phyloP scores from a whole-genome alignment of 148 eudicot species.

The Linanthus parryae region DNA sequence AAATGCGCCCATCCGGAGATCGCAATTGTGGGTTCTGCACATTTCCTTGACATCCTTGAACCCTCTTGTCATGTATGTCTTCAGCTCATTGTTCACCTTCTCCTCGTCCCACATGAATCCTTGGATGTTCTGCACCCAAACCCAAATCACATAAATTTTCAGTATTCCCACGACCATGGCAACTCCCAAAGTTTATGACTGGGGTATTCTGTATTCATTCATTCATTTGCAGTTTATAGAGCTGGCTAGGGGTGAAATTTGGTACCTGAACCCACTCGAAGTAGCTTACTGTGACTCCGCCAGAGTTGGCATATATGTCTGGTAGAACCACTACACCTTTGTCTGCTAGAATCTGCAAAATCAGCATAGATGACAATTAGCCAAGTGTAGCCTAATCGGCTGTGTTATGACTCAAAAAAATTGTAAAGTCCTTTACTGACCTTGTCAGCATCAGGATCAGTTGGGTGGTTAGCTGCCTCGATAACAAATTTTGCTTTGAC shows the following conservation, averaged over 20 bases:
- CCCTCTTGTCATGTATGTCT: constrained; percentile 72
- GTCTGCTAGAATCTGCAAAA: constrained; percentile 68
- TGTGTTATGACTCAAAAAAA: neutral
- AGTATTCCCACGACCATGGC: too few species aligned
- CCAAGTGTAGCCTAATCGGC: neutral
- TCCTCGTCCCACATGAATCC: constrained; percentile 99
- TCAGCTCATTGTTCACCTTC: constrained; percentile 80
- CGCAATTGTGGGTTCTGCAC: constrained; percentile 86
- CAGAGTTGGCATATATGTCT: constrained; percentile 92
- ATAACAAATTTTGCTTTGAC: constrained; percentile 87
- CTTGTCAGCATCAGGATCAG: constrained; percentile 99
- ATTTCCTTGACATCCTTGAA: constrained; percentile 74
- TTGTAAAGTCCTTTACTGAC: constrained; percentile 21
- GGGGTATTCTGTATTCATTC: too few species aligned
- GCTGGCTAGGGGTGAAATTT: neutral
- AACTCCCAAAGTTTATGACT: too few species aligned
- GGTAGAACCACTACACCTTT: constrained; percentile 93
- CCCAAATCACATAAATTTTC: too few species aligned
- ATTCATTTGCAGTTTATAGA: too few species aligned
- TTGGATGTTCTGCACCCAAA: constrained; percentile 71
- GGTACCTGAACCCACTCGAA: constrained; percentile 99
- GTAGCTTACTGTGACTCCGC: constrained; percentile 97
- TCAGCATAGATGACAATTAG: constrained; percentile 5
- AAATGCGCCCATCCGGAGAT: constrained; percentile 98
- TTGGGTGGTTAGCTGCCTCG: constrained; percentile 98